These are phyloP conservation scores for Colletotrichum magnum DNA, from an alignment of 2,329 filamentous ascomycete genomes.

Conservation along the genomic window DNA sequence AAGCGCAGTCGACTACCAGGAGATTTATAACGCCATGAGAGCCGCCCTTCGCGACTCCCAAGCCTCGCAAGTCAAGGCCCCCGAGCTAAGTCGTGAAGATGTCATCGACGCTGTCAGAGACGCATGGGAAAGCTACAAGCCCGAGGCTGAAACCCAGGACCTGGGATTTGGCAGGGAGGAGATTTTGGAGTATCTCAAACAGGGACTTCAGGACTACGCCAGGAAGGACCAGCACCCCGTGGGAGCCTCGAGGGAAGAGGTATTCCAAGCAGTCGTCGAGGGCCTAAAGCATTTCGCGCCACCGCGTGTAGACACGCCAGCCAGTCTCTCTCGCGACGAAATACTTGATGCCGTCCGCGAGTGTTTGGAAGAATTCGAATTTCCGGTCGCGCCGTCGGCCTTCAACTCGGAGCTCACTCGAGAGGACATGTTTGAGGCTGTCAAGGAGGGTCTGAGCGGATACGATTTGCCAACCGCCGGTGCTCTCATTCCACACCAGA, in stretches of 20 bases:
- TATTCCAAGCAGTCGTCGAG: conserved; percentile 87
- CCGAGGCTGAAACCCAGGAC: conserved; percentile 91
- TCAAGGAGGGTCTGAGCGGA: conserved; percentile 70
- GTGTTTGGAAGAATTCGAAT: conserved; percentile 88
- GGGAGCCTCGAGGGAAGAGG: conserved; percentile 84
- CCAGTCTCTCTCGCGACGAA: conserved; percentile 82
- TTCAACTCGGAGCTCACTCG: conserved; percentile 68
- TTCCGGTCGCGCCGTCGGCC: conserved; percentile 73
- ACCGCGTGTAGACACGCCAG: conserved; percentile 78
- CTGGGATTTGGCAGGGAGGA: conserved; percentile 93
- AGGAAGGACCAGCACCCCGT: conserved; percentile 66
- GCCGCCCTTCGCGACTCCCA: conserved; percentile 78
- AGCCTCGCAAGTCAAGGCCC: conserved; percentile 59
- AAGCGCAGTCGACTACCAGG: conserved; percentile 79
- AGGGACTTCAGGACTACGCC: conserved; percentile 85
- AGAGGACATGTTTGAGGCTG: conserved; percentile 75
- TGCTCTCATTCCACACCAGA: conserved; percentile 57
- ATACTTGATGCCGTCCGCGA: conserved; percentile 87
- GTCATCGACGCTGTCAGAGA: conserved; percentile 90
- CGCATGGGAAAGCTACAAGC: conserved; percentile 95
- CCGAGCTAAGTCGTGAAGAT: conserved; percentile 80
- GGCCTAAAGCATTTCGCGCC: conserved; percentile 86
- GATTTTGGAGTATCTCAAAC: conserved; percentile 86
- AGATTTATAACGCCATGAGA: conserved; percentile 88
- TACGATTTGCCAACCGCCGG: conserved; percentile 62